Conservation (phyloP, 805 yeast species). For the Starmerella bacillaris region DNA sequence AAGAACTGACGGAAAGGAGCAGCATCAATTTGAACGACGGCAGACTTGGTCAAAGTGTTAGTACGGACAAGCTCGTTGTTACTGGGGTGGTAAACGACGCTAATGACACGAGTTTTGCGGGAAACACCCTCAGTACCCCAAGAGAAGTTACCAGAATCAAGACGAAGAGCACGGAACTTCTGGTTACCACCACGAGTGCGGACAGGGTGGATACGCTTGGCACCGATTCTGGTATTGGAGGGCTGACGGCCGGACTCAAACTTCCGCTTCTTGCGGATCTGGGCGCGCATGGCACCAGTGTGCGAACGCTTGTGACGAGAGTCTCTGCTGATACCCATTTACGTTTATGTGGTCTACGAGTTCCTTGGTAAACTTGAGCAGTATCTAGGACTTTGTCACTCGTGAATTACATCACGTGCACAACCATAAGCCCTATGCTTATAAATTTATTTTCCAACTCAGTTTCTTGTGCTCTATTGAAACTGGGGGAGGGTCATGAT, state of each 20-base stretch:
- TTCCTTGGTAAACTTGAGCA: too few species aligned
- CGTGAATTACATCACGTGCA: too few species aligned
- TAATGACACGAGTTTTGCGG: slow-evolving; percentile 96
- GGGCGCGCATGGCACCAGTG: slow-evolving; percentile 99
- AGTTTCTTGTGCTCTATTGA: too few species aligned
- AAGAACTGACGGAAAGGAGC: slow-evolving; percentile 99
- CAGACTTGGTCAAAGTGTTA: slow-evolving; percentile 97
- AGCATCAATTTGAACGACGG: slow-evolving; percentile 98
- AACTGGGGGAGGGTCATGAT: too few species aligned
- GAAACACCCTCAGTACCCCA: slow-evolving; percentile 99
- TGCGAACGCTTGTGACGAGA: slow-evolving; percentile 99
- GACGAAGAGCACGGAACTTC: slow-evolving; percentile 98
- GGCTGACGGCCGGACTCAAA: slow-evolving; percentile 99
- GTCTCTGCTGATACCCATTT: slow-evolving; percentile 99
- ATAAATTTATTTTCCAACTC: background rate
- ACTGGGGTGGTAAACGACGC: slow-evolving; percentile 98
- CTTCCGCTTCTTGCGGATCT: slow-evolving; percentile 99
- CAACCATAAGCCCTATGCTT: too few species aligned
- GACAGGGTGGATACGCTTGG: slow-evolving; percentile 96
- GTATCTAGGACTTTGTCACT: too few species aligned
- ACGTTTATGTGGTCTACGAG: slow-evolving; percentile 12
- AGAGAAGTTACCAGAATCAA: slow-evolving; percentile 81
- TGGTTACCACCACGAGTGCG: slow-evolving; percentile 99
- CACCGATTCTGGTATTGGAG: slow-evolving; percentile 97
- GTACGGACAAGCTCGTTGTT: slow-evolving; percentile 99